Percentiles rank a stretch among this genome's conserved stretches.
phyloP scores from a whole-genome alignment of 805 yeast species.

The Ogataea haglerorum region DNA sequence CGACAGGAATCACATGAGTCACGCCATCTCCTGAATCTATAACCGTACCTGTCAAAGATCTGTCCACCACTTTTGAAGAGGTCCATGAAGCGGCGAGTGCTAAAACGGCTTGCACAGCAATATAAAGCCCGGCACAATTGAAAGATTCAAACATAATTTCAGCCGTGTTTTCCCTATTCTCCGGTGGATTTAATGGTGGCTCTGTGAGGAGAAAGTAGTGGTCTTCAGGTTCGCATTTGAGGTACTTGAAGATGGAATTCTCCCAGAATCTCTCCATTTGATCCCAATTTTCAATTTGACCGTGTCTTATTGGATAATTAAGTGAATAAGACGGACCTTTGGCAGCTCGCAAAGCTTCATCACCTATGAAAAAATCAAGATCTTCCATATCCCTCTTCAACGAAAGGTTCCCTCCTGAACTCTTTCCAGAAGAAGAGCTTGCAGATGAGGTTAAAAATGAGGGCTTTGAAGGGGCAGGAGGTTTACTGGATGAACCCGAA shows the following conservation, averaged over 20 bases:
- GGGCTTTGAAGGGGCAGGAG: constrained; percentile 45
- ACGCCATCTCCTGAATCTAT: constrained; percentile 99
- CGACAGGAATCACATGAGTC: constrained; percentile 98
- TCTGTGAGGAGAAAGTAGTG: constrained; percentile 94
- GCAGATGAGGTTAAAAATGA: constrained; percentile 37
- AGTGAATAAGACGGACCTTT: constrained; percentile 85
- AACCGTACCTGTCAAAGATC: constrained; percentile 97
- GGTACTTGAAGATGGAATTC: constrained; percentile 90
- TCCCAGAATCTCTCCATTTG: constrained; percentile 99
- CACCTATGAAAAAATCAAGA: constrained; percentile 91
- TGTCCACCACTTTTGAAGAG: constrained; percentile 87
- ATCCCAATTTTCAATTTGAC: constrained; percentile 99
- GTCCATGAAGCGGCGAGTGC: constrained; percentile 99
- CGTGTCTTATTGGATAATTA: constrained; percentile 92
- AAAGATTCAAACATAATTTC: constrained; percentile 98
- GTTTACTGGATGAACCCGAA: constrained; percentile 37
- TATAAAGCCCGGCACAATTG: constrained; percentile 97
- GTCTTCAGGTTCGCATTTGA: constrained; percentile 98
- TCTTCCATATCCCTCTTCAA: constrained; percentile 90
- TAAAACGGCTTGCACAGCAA: constrained; percentile 97
- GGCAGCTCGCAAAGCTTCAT: constrained; percentile 91
- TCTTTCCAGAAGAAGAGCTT: constrained; percentile 24
- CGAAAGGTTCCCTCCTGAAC: constrained; percentile 40
- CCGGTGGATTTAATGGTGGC: constrained; percentile 99
- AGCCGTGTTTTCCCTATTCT: constrained; percentile 96